Percentiles rank a stretch among this genome's conserved stretches.
Conservation (phyloP, 1,284 basidiomycete genomes). For the Tetrapyrgos nigripes region DNA sequence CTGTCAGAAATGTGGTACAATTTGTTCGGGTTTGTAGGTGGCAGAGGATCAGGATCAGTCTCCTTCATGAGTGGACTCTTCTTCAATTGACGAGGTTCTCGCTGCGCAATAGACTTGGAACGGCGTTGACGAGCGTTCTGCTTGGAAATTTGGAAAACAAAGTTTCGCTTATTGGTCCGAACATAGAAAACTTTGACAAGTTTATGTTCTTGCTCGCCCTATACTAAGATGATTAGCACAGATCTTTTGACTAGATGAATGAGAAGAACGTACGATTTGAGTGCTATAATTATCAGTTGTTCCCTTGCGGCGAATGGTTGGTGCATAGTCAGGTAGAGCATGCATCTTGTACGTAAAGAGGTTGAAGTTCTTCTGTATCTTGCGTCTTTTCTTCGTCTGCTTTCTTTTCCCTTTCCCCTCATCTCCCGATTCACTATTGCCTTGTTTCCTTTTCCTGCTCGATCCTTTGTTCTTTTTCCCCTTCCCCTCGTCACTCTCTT, state of each 20-base stretch:
- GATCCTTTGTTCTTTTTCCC: neutral
- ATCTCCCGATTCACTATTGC: neutral
- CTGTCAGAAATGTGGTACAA: slow-evolving; percentile 23
- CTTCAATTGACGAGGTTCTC: neutral
- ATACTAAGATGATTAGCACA: neutral
- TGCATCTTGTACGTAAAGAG: slow-evolving; percentile 28
- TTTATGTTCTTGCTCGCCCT: slow-evolving; percentile 40
- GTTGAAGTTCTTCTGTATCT: slow-evolving; percentile 27
- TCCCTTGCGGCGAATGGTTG: slow-evolving; percentile 3
- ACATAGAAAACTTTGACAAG: slow-evolving; percentile 29
- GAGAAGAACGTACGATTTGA: slow-evolving; percentile 15
- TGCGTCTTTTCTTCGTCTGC: neutral
- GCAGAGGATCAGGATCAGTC: slow-evolving; percentile 19
- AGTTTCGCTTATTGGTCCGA: slow-evolving; percentile 28
- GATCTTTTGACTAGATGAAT: neutral
- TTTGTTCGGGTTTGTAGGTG: slow-evolving; percentile 4
- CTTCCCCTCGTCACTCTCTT: neutral
- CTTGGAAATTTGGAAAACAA: slow-evolving; percentile 27
- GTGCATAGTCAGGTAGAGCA: slow-evolving; percentile 7
- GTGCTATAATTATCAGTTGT: slow-evolving; percentile 16
- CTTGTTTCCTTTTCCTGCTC: neutral
- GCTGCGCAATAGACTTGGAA: neutral
- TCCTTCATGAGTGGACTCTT: slow-evolving; percentile 1
- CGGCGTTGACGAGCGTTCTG: slow-evolving; percentile 21
- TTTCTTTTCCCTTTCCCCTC: neutral